phyloP scores from a whole-genome alignment of 108 stramenopile genomes.

The Nitzschia sp. region DNA sequence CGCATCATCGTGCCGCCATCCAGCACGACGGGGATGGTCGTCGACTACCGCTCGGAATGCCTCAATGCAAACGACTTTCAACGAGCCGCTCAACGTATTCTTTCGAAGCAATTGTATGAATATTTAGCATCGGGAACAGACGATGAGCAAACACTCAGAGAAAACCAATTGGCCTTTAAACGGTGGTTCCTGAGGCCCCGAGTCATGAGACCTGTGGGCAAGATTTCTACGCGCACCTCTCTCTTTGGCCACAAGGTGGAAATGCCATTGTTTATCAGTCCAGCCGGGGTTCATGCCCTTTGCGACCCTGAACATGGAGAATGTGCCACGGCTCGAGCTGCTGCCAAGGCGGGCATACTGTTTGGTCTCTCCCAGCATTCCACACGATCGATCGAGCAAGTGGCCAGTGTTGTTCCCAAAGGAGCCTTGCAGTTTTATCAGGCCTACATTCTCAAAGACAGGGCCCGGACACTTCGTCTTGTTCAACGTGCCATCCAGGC shows the following conservation, averaged over 20 bases:
- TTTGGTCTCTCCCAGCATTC: slow-evolving; percentile 79
- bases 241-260: slow-evolving; percentile 40
- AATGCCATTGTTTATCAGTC: slow-evolving; percentile 73
- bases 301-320: slow-evolving; percentile 64
- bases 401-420: slow-evolving; percentile 44
- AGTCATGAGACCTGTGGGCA: slow-evolving; percentile 63
- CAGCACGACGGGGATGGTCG: background rate
- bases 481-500: slow-evolving; percentile 64
- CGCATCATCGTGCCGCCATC: background rate
- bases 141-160: slow-evolving; percentile 70
- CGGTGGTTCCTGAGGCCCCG: slow-evolving; percentile 76
- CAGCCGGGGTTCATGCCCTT: slow-evolving; percentile 80
- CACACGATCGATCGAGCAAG: slow-evolving; percentile 77
- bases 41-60: slow-evolving; percentile 14
- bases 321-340: slow-evolving; percentile 72
- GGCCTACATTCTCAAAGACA: slow-evolving; percentile 76
- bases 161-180: slow-evolving; percentile 64
- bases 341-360: slow-evolving; percentile 45
- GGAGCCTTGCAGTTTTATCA: slow-evolving; percentile 60
- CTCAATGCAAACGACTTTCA: slow-evolving; percentile 73
- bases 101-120: slow-evolving; percentile 64
- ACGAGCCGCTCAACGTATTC: slow-evolving; percentile 36
- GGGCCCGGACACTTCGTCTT: slow-evolving; percentile 55
- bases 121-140: slow-evolving; percentile 77
- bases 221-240: slow-evolving; percentile 46